phyloP scores from a whole-genome alignment of 1,284 basidiomycete species.

The Puccinia polysora region DNA sequence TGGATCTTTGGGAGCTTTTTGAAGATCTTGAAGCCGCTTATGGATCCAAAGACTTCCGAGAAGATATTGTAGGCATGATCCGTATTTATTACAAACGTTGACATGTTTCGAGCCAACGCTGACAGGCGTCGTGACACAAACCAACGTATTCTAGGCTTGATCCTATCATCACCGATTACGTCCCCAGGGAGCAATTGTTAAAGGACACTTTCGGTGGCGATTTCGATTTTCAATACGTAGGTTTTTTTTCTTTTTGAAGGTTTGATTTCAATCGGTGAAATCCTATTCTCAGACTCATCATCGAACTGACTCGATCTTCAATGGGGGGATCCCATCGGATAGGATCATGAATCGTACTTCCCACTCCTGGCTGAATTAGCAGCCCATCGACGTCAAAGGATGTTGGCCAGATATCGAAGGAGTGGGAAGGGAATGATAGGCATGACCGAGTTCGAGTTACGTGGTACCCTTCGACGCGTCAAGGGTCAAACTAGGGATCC shows the following conservation, averaged over 20 bases:
- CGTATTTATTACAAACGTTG: background rate
- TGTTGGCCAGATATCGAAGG: constrained; percentile 13
- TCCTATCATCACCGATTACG: constrained; percentile 65
- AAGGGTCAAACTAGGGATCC: background rate
- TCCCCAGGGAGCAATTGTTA: constrained; percentile 71
- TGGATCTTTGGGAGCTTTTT: constrained; percentile 56
- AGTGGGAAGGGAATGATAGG: constrained; percentile 21
- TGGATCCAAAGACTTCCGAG: constrained; percentile 82
- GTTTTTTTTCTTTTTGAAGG: constrained; percentile 61
- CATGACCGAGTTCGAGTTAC: constrained; percentile 21
- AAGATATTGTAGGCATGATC: constrained; percentile 60
- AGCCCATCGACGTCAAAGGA: background rate
- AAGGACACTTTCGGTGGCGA: constrained; percentile 70
- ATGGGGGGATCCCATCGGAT: background rate
- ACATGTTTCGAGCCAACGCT: background rate
- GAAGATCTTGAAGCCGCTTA: constrained; percentile 75
- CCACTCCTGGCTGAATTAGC: constrained; percentile 16
- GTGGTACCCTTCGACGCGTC: background rate
- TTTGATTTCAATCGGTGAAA: no score
- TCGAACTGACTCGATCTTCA: background rate
- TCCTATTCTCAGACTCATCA: background rate
- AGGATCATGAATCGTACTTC: constrained; percentile 31
- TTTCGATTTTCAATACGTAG: constrained; percentile 71
- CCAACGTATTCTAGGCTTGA: constrained; percentile 60
- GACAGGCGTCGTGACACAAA: background rate